A percentile compares a stretch with the other conserved stretches of the same genome.
Evolutionary conservation across 2,329 filamentous ascomycete genomes (phyloP).

Genomic region (Exserohilum turcica): DNA sequence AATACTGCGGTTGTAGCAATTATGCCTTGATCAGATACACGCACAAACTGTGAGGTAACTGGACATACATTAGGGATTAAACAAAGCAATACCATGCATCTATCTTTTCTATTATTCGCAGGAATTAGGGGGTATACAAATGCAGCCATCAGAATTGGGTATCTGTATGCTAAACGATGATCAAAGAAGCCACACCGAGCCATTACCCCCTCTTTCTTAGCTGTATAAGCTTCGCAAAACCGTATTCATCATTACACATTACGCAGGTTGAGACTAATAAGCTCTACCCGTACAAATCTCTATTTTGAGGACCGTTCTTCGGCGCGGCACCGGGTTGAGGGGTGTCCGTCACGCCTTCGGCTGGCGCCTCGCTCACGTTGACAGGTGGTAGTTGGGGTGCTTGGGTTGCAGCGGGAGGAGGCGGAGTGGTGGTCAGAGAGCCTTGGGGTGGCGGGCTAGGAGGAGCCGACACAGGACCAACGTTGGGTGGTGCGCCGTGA

Average conservation of each 20-base stretch:
- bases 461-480: neutral
- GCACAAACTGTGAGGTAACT: too few relatives aligned
- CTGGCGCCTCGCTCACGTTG: constrained; percentile 2
- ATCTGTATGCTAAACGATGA: constrained; percentile 3
- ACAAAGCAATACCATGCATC: too few relatives aligned
- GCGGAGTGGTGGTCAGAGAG: constrained; percentile 6
- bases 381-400: constrained; percentile 7
- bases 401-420: neutral
- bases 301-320: constrained; percentile 23
- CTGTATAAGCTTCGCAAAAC: neutral
- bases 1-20: too few relatives aligned
- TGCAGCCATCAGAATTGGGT: neutral
- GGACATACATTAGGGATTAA: too few relatives aligned
- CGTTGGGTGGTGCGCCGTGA: neutral
- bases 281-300: constrained; percentile 25
- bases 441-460: constrained; percentile 13
- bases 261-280: too few relatives aligned
- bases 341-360: neutral
- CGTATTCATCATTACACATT: neutral
- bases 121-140: too few relatives aligned
- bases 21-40: too few relatives aligned
- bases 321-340: constrained; percentile 8
- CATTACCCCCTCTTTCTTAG: neutral
- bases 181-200: neutral
- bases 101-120: too few relatives aligned